Evolutionary conservation across 1,284 basidiomycete genomes (phyloP).

Genomic region (Papiliotrema nemorosa): DNA sequence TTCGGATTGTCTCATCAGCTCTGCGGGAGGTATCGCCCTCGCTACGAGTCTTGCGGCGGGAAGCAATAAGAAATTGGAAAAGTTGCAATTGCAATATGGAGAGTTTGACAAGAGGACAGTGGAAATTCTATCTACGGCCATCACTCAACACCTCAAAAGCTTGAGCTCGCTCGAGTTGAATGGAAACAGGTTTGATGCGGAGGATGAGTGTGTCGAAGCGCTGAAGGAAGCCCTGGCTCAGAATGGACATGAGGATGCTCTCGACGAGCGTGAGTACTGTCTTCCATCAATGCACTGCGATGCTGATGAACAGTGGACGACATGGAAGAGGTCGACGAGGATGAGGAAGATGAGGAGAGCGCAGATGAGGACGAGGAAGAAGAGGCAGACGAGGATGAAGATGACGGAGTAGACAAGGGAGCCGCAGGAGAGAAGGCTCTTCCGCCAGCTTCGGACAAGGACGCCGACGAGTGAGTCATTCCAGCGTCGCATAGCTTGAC

Average conservation of each 20-base stretch:
- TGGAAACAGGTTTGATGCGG: conserved; percentile 80
- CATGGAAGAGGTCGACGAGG: conserved; percentile 59
- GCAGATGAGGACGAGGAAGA: conserved; percentile 45
- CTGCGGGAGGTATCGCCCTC: conserved; percentile 59
- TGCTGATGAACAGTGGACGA: conserved; percentile 55
- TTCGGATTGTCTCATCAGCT: conserved; percentile 84
- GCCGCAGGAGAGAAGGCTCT: conserved; percentile 22
- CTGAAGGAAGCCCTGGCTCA: conserved; percentile 63
- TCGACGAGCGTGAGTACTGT: conserved; percentile 59
- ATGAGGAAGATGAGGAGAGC: conserved; percentile 51
- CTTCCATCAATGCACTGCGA: background rate
- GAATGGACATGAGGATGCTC: conserved; percentile 75
- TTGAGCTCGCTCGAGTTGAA: conserved; percentile 74
- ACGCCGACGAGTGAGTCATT: conserved; percentile 41
- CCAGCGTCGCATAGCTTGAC: background rate
- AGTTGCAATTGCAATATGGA: conserved; percentile 81
- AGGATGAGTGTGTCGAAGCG: conserved; percentile 68
- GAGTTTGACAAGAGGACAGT: conserved; percentile 74
- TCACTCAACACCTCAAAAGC: conserved; percentile 59
- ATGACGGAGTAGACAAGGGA: conserved; percentile 33
- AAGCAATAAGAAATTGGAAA: conserved; percentile 68
- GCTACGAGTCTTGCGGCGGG: conserved; percentile 60
- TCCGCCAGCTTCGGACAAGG: conserved; percentile 32
- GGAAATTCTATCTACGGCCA: conserved; percentile 62
- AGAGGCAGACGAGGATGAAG: conserved; percentile 44